Conservation (phyloP, 352 stramenopile species). For the Phytophthora citricola region DNA sequence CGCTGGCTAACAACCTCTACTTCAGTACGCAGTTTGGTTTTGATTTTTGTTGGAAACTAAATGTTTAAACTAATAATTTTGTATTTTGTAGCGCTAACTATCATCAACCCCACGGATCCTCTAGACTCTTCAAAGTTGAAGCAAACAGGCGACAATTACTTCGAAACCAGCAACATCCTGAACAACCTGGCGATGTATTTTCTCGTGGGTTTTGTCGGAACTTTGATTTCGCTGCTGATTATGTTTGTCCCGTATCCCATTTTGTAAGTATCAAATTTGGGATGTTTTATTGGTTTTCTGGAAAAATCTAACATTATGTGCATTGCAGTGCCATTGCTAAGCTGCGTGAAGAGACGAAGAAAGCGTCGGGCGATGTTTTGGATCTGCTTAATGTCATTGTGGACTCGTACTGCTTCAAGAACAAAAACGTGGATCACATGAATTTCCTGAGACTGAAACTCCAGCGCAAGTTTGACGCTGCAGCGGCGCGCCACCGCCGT, state of each 20-base stretch:
- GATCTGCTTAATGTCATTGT: conserved; percentile 85
- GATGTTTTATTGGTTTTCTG: too few species aligned
- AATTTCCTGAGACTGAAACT: conserved; percentile 82
- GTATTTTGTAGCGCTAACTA: conserved; percentile 56
- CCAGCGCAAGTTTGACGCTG: conserved; percentile 71
- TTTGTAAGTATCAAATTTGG: conserved; percentile 54
- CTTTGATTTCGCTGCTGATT: conserved; percentile 71
- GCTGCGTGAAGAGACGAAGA: conserved; percentile 56
- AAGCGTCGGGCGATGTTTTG: conserved; percentile 62
- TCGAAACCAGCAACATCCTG: conserved; percentile 70
- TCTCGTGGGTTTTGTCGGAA: conserved; percentile 75
- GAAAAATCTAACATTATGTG: too few species aligned
- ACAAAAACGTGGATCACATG: conserved; percentile 88
- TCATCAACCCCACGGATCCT: conserved; percentile 74
- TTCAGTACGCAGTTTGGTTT: conserved; percentile 56
- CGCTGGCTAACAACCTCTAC: conserved; percentile 84
- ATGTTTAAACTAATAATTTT: not conserved
- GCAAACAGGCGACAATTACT: conserved; percentile 48
- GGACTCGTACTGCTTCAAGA: conserved; percentile 89
- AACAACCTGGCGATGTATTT: conserved; percentile 80
- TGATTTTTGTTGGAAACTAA: not conserved
- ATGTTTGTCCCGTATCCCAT: conserved; percentile 84
- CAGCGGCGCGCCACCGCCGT: conserved; percentile 50
- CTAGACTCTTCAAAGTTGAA: conserved; percentile 60
- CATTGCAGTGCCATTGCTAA: conserved; percentile 55